Percentiles rank a stretch among this genome's conserved stretches.
Conservation (phyloP, 768 basidiomycete species). For the Tephrocybe sp. region DNA sequence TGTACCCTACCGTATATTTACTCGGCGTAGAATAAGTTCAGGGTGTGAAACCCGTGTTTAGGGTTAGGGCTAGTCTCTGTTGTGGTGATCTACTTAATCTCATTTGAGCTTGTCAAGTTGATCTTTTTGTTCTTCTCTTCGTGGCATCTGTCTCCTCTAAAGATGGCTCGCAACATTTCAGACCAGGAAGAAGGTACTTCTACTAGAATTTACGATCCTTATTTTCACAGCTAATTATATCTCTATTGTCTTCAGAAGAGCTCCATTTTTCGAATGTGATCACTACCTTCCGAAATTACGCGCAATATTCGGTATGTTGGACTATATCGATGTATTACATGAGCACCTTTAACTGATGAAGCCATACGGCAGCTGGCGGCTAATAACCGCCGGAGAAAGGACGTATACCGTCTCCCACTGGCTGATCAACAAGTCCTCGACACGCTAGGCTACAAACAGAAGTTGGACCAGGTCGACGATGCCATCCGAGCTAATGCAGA, state of each 20-base stretch:
- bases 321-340: not conserved
- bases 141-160: not conserved
- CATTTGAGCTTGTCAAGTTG: not conserved
- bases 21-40: too few species aligned
- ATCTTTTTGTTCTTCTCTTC: not conserved
- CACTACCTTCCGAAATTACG: constrained; percentile 72
- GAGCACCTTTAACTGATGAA: constrained; percentile 9
- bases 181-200: constrained; percentile 35
- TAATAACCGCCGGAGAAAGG: constrained; percentile 68
- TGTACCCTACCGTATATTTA: not conserved
- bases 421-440: constrained; percentile 70
- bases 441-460: constrained; percentile 69
- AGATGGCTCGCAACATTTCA: constrained; percentile 23
- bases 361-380: constrained; percentile 37
- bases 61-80: too few species aligned
- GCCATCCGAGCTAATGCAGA: constrained; percentile 79
- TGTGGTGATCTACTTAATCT: not conserved
- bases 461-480: constrained; percentile 75
- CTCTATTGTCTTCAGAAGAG: constrained; percentile 44
- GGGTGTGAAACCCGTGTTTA: too few species aligned
- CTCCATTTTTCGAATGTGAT: constrained; percentile 76
- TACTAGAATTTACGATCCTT: not conserved
- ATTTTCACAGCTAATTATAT: not conserved
- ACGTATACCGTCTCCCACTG: constrained; percentile 65
- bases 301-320: constrained; percentile 61